Conservation (phyloP, 495 filamentous ascomycete genomes). For the Lasiosphaeria hispida region DNA sequence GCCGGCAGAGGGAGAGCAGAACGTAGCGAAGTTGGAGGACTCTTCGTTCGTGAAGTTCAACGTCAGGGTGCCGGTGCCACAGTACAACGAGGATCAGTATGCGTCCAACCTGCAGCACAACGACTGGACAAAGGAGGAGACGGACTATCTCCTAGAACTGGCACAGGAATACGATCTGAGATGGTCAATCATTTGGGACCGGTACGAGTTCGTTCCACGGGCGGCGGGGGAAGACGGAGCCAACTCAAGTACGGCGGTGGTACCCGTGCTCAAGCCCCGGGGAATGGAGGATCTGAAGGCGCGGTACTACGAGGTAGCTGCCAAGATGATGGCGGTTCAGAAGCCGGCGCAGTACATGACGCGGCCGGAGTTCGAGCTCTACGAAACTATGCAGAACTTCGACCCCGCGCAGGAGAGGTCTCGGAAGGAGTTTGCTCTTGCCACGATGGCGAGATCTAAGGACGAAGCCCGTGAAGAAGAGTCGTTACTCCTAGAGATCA, state of each 20-base stretch:
- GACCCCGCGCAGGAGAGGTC: constrained; percentile 69
- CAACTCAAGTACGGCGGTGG: constrained; percentile 45
- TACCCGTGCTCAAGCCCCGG: constrained; percentile 48
- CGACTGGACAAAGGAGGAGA: constrained; percentile 89
- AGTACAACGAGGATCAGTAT: constrained; percentile 86
- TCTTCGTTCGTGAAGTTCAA: constrained; percentile 76
- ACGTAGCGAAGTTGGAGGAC: constrained; percentile 42
- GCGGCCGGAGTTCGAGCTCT: constrained; percentile 69
- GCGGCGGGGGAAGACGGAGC: constrained; percentile 29
- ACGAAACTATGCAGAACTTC: constrained; percentile 83
- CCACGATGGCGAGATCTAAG: constrained; percentile 71
- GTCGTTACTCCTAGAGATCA: constrained; percentile 80
- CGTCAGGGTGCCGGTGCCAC: constrained; percentile 66
- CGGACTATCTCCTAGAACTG: constrained; percentile 79
- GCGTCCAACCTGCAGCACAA: constrained; percentile 64
- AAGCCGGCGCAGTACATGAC: constrained; percentile 85
- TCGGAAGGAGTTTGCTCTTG: constrained; percentile 80
- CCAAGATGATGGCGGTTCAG: constrained; percentile 78
- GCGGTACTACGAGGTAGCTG: constrained; percentile 82
- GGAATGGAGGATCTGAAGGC: constrained; percentile 88
- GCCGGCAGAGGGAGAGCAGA: constrained; percentile 15
- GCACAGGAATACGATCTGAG: constrained; percentile 75
- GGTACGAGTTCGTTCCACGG: constrained; percentile 73
- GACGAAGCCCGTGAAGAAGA: constrained; percentile 92
- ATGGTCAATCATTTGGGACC: constrained; percentile 90